Conservation (phyloP, 2,329 filamentous ascomycete genomes). For the Ascochyta rabiei region DNA sequence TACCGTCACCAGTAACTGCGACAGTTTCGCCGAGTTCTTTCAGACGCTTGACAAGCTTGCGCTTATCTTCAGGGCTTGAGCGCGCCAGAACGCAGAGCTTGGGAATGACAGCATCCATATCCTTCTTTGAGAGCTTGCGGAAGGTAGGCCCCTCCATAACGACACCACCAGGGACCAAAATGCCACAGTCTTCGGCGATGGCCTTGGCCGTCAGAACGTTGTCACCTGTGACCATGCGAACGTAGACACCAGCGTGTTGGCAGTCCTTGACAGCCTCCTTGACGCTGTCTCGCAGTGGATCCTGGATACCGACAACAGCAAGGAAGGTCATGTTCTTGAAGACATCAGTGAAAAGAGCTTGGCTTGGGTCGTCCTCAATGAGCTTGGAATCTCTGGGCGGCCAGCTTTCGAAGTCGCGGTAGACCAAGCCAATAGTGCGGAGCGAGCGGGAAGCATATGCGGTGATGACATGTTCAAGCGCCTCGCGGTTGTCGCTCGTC, state of each 20-base stretch:
- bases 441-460: slow-evolving; percentile 80
- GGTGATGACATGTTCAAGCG: slow-evolving; percentile 71
- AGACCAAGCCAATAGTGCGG: slow-evolving; percentile 82
- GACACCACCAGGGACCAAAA: slow-evolving; percentile 71
- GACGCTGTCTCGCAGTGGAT: slow-evolving; percentile 78
- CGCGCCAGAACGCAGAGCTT: slow-evolving; percentile 71
- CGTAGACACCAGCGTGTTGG: slow-evolving; percentile 76
- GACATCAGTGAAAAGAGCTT: slow-evolving; percentile 70
- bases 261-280: slow-evolving; percentile 73
- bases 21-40: slow-evolving; percentile 76
- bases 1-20: slow-evolving; percentile 82
- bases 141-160: slow-evolving; percentile 82
- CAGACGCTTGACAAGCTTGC: slow-evolving; percentile 67
- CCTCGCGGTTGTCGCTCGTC: slow-evolving; percentile 62
- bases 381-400: slow-evolving; percentile 68
- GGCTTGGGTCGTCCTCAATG: slow-evolving; percentile 65
- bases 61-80: slow-evolving; percentile 73
- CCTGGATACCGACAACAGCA: slow-evolving; percentile 78
- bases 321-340: slow-evolving; percentile 77
- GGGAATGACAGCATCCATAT: slow-evolving; percentile 63
- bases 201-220: slow-evolving; percentile 80
- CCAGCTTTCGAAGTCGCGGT: slow-evolving; percentile 83
- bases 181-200: slow-evolving; percentile 80
- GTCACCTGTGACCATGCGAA: slow-evolving; percentile 86
- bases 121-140: slow-evolving; percentile 69